Evolutionary conservation across 1,139 yeast genomes (phyloP), one percentile per base, ranked within the genome.

Genomic region (Blastobotrys persicus): DNA sequence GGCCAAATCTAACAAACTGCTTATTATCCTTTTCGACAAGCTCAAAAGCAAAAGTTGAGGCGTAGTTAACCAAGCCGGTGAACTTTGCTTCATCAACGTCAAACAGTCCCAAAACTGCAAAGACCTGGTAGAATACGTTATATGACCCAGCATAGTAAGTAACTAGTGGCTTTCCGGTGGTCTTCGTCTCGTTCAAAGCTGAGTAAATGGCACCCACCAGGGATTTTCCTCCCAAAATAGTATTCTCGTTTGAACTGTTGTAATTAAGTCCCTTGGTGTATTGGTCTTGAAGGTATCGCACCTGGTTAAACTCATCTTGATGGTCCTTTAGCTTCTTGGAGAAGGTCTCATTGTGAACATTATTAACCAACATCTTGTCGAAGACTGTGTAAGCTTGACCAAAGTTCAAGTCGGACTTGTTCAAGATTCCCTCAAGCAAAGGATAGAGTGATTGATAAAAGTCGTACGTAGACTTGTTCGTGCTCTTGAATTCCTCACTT

Each of bases 61-160:
- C 77, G 55, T 74, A 74, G 46, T 69, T 67, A 52, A 76, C 75
- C 65, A 73, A 64, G 17, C 76, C 76, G 18, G 72, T 68, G 60
- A 73, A 74, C 17, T 31, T 47, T 50, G 68, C 60, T 31, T 59
- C 65, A 44, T 67, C 63, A 18, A 58, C 59, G 32, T 56, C 45
- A 55, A 65, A 61, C 49, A 74, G 55, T 31, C 67, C 68, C 46
- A 70, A 45, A 18, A 70, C 55, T 47, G 70, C 73, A 42, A 63
- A 65, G 34, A 71, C 54, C 57, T 69, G 74, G 60, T 62, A 69
- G 69, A 74, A 71, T 44, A 65, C 65, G 58, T 70, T 69, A 63
- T 60, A 74, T 11, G 78, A 69, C 37, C 77, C 77, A 18, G 75
- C 71, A 52, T 68, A 62, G 57, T 70, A 67, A 55, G 70, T 64